phyloP scores from a whole-genome alignment of 192 early-diverging fungal species.

The Kappamyces sp. region DNA sequence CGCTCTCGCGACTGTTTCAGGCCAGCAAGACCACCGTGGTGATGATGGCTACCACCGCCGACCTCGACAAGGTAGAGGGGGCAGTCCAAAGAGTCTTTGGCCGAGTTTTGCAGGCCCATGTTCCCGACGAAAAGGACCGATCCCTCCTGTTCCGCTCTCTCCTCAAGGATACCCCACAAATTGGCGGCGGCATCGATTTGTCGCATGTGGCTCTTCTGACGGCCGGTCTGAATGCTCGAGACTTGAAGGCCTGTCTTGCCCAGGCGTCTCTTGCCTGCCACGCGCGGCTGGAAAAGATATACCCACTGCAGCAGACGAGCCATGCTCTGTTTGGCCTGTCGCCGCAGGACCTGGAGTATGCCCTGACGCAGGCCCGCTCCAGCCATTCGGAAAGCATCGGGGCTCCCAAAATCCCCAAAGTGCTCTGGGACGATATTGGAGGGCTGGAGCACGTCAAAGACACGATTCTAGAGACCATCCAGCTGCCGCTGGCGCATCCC shows the following conservation, averaged over 20 bases:
- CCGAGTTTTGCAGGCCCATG: slow-evolving; percentile 68
- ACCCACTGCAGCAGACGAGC: slow-evolving; percentile 47
- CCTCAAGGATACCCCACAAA: background rate
- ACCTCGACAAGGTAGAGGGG: slow-evolving; percentile 73
- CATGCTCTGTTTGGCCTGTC: slow-evolving; percentile 70
- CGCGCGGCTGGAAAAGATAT: slow-evolving; percentile 23
- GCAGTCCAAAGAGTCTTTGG: slow-evolving; percentile 72
- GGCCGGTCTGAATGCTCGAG: slow-evolving; percentile 81
- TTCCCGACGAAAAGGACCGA: slow-evolving; percentile 18
- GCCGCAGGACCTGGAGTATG: slow-evolving; percentile 70
- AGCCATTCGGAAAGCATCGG: slow-evolving; percentile 88
- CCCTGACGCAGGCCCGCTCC: slow-evolving; percentile 69
- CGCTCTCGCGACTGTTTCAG: too few relatives aligned
- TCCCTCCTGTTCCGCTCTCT: slow-evolving; percentile 6
- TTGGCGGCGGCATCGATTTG: too few relatives aligned
- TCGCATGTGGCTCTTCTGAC: slow-evolving; percentile 74
- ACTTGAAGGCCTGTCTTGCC: slow-evolving; percentile 70
- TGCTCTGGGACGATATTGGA: slow-evolving; percentile 97
- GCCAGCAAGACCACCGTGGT: too few relatives aligned
- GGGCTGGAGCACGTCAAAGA: slow-evolving; percentile 88
- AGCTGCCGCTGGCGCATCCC: slow-evolving; percentile 91
- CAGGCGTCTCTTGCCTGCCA: slow-evolving; percentile 35
- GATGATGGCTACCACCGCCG: slow-evolving; percentile 75
- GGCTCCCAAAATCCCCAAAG: slow-evolving; percentile 83
- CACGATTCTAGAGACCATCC: slow-evolving; percentile 92